These are phyloP conservation scores for Phanerodontia chrysosporium DNA, from an alignment of 768 basidiomycete species.

Conservation along the genomic window DNA sequence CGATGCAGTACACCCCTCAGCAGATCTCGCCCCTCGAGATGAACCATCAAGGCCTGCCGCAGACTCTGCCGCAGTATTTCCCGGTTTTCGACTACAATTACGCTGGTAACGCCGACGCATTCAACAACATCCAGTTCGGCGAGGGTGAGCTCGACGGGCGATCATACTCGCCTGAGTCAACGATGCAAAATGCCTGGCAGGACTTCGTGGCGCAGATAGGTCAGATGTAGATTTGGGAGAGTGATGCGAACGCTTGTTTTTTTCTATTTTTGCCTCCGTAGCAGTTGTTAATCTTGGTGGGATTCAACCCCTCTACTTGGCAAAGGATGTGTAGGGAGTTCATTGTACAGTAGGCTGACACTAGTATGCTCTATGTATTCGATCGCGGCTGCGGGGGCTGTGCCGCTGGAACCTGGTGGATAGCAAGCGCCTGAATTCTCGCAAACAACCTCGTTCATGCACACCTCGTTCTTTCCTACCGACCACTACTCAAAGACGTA, in stretches of 20 bases:
- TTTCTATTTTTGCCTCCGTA: too few relatives aligned
- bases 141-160: slow-evolving; percentile 24
- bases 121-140: slow-evolving; percentile 23
- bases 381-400: too few relatives aligned
- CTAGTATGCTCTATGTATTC: too few relatives aligned
- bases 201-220: slow-evolving; percentile 31
- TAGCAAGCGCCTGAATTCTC: too few relatives aligned
- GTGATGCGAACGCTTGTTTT: too few relatives aligned
- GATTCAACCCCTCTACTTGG: too few relatives aligned
- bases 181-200: slow-evolving; percentile 28
- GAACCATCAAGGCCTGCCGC: slow-evolving; percentile 39
- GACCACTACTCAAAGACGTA: too few relatives aligned
- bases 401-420: too few relatives aligned
- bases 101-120: slow-evolving; percentile 20
- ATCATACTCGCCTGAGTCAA: slow-evolving; percentile 34
- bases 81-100: slow-evolving; percentile 69
- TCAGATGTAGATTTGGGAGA: slow-evolving; percentile 11
- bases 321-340: neutral
- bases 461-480: too few relatives aligned
- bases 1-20: slow-evolving; percentile 4
- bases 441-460: too few relatives aligned
- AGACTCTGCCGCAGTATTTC: slow-evolving; percentile 63
- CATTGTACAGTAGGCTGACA: too few relatives aligned
- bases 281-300: too few relatives aligned
- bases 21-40: slow-evolving; percentile 20